Percentiles rank a stretch among this genome's conserved stretches.
phyloP scores from a whole-genome alignment of 305 asterid genomes.

The Lippia alba region DNA sequence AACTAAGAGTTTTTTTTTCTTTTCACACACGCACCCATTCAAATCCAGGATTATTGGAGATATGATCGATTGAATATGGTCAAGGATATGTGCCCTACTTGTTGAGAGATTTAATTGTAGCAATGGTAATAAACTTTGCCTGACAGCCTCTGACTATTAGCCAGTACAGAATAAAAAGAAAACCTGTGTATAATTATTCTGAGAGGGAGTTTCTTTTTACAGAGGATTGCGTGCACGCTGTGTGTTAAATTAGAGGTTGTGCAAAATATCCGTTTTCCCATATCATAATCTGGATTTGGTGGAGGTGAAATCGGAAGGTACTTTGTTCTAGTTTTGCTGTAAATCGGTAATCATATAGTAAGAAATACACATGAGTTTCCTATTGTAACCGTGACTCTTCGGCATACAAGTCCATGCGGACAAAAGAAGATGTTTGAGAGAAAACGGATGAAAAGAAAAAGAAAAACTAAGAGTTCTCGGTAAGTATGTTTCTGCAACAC shows the following conservation, averaged over 20 bases:
- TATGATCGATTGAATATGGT: constrained; percentile 71
- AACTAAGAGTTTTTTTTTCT: no score
- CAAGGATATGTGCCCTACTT: constrained; percentile 40
- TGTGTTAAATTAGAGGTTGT: constrained; percentile 30
- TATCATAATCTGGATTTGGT: constrained; percentile 26
- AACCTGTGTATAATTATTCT: constrained; percentile 21
- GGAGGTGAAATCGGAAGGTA: constrained; percentile 6
- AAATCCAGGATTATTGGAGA: constrained; percentile 60
- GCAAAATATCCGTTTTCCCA: constrained; percentile 28
- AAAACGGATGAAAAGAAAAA: no score
- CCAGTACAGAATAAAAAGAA: background rate
- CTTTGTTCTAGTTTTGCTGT: constrained; percentile 24
- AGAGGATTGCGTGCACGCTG: constrained; percentile 34
- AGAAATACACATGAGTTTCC: constrained; percentile 13
- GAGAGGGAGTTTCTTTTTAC: constrained; percentile 21
- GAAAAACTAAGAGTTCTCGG: no score
- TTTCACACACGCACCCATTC: no score
- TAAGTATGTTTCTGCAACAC: no score
- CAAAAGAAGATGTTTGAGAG: no score
- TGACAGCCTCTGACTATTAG: background rate
- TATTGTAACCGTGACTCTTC: background rate
- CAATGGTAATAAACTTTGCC: background rate
- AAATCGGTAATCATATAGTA: constrained; percentile 7
- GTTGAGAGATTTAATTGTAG: constrained; percentile 6
- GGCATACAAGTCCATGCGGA: no score